A percentile compares a stretch with the other conserved stretches of the same genome.
Evolutionary conservation across 2,329 filamentous ascomycete species (phyloP).

Genomic region (Exophiala sp.): DNA sequence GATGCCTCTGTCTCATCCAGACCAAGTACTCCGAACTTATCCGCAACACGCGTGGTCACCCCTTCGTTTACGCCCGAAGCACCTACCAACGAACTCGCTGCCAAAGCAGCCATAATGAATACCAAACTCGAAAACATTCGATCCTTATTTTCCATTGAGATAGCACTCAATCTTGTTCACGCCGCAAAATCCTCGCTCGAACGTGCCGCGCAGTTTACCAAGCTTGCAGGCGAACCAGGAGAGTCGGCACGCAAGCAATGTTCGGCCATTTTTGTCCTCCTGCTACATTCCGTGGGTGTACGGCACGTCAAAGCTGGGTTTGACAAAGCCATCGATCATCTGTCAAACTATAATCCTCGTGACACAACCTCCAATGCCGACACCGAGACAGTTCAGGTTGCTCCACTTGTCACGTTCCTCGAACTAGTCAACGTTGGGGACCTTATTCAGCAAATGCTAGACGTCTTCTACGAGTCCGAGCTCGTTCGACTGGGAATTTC

Average conservation of each 20-base stretch:
- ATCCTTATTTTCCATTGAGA: constrained; percentile 92
- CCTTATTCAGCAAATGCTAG: constrained; percentile 96
- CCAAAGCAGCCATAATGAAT: constrained; percentile 97
- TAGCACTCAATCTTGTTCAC: constrained; percentile 85
- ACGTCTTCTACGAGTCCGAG: constrained; percentile 97
- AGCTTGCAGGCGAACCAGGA: constrained; percentile 73
- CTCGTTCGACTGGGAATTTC: constrained; percentile 76
- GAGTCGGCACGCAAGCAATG: constrained; percentile 85
- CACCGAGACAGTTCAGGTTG: constrained; percentile 64
- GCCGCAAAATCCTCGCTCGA: constrained; percentile 83
- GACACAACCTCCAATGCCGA: constrained; percentile 66
- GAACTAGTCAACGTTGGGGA: constrained; percentile 98
- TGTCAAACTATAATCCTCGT: constrained; percentile 86
- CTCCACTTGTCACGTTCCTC: constrained; percentile 85
- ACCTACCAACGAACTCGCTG: constrained; percentile 85
- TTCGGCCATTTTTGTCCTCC: constrained; percentile 77
- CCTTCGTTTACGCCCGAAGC: constrained; percentile 58
- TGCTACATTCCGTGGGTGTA: constrained; percentile 80
- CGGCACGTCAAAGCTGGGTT: constrained; percentile 91
- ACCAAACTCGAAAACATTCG: constrained; percentile 91
- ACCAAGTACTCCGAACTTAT: constrained; percentile 31
- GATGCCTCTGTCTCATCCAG: constrained; percentile 23
- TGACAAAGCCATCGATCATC: constrained; percentile 83
- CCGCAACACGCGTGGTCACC: constrained; percentile 36
- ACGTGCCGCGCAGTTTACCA: constrained; percentile 76